These are phyloP conservation scores for Fusarium goolgardi DNA, from an alignment of 2,329 filamentous ascomycete species.

Conservation along the genomic window DNA sequence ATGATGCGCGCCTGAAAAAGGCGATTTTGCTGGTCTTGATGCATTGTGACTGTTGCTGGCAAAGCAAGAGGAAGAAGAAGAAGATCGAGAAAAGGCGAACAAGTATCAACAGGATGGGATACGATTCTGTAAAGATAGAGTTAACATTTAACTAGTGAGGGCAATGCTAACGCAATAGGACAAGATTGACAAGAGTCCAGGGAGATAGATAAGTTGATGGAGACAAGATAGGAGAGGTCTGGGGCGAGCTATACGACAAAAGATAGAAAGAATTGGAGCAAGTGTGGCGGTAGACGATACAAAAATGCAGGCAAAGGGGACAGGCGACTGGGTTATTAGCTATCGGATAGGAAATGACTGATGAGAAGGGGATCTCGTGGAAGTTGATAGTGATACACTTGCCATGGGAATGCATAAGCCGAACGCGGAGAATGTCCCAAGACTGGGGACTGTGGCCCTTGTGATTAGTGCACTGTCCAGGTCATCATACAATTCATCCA, in stretches of 20 bases:
- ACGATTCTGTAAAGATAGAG: conserved; percentile 18
- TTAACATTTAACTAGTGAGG: conserved; percentile 36
- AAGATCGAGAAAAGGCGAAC: not conserved
- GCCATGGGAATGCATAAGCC: conserved; percentile 8
- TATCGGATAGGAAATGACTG: conserved; percentile 7
- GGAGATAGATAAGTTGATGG: conserved; percentile 1
- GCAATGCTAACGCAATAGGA: conserved; percentile 29
- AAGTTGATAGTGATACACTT: conserved; percentile 14
- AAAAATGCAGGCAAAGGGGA: conserved; percentile 10
- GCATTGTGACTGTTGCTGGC: conserved; percentile 36
- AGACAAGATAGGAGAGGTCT: conserved; percentile 19
- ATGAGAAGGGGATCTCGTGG: conserved; percentile 8
- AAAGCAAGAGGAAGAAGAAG: not conserved
- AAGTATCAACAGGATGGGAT: conserved; percentile 6
- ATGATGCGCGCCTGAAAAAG: conserved; percentile 76
- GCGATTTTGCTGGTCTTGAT: conserved; percentile 48
- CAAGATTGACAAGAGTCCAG: conserved; percentile 8
- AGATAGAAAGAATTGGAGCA: conserved; percentile 1
- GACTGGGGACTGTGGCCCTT: conserved; percentile 24
- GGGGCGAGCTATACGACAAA: conserved; percentile 7
- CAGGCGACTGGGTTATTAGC: conserved; percentile 7
- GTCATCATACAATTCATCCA: not conserved
- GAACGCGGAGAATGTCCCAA: conserved; percentile 37
- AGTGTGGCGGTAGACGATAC: conserved; percentile 20
- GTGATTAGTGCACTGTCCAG: conserved; percentile 30